Percentiles rank a stretch among this genome's conserved stretches.
These are phyloP conservation scores for Mycena capillaripes DNA, from an alignment of 768 basidiomycete genomes.

Conservation along the genomic window DNA sequence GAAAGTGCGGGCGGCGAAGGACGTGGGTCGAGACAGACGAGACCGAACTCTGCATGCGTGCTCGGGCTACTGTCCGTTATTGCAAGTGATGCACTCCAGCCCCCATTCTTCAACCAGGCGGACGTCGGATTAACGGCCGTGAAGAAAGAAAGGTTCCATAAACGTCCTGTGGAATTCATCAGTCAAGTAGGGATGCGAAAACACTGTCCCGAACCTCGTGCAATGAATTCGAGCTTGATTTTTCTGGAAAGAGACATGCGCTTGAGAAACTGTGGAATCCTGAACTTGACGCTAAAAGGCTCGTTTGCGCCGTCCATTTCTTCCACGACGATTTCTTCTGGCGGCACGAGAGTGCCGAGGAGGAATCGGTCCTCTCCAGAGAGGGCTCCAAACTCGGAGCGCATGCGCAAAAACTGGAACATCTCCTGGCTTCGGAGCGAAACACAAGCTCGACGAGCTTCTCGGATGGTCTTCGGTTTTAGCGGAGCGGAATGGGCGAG, in stretches of 20 bases:
- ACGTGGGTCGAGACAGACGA: conserved; percentile 6
- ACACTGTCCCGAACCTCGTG: background rate
- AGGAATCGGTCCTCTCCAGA: conserved; percentile 15
- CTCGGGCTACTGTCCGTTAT: conserved; percentile 1
- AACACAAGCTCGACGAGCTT: conserved; percentile 21
- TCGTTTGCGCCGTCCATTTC: background rate
- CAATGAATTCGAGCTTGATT: conserved; percentile 24
- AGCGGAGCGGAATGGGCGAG: conserved; percentile 13
- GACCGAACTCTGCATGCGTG: background rate
- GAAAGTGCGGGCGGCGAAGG: background rate
- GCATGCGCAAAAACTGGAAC: conserved; percentile 17
- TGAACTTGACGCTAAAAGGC: conserved; percentile 26
- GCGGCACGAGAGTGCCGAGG: conserved; percentile 3
- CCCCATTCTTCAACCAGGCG: conserved; percentile 1
- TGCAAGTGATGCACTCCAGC: background rate
- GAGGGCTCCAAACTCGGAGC: conserved; percentile 16
- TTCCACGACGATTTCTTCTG: conserved; percentile 15
- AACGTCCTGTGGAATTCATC: background rate
- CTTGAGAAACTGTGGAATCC: conserved; percentile 22
- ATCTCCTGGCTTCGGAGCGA: conserved; percentile 18
- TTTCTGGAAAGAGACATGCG: conserved; percentile 10
- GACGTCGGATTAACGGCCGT: conserved; percentile 6
- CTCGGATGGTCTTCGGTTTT: conserved; percentile 1
- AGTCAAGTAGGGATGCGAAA: background rate
- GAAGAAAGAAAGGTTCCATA: conserved; percentile 17